Evolutionary conservation across 2,329 filamentous ascomycete species (phyloP).

Genomic region (Pseudogymnoascus sp.): DNA sequence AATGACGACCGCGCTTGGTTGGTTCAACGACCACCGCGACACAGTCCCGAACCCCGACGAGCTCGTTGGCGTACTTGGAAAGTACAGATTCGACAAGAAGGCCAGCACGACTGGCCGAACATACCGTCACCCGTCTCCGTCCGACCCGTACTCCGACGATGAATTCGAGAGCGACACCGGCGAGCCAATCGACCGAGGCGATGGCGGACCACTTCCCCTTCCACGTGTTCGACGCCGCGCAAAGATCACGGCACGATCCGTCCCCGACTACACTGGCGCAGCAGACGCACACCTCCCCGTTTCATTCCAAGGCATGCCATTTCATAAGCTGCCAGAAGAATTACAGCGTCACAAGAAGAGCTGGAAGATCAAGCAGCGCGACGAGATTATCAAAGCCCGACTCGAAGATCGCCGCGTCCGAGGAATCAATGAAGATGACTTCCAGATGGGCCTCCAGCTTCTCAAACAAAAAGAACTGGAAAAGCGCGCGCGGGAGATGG

Average conservation of each 20-base stretch:
- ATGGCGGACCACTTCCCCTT: not conserved
- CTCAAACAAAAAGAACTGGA: not conserved
- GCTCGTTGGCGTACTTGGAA: not conserved
- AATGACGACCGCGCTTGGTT: not conserved
- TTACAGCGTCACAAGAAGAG: not conserved
- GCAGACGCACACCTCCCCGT: not conserved
- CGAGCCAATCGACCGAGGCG: not conserved
- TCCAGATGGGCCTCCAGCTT: not conserved
- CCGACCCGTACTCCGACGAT: not conserved
- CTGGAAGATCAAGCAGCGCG: slow-evolving; percentile 1
- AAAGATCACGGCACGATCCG: not conserved
- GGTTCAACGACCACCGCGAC: not conserved
- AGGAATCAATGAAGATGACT: not conserved
- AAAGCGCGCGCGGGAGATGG: not conserved
- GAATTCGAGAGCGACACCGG: slow-evolving; percentile 5
- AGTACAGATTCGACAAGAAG: not conserved
- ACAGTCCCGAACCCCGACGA: not conserved
- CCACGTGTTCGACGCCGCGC: not conserved
- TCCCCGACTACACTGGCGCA: not conserved
- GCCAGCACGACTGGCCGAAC: not conserved
- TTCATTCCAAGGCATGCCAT: not conserved
- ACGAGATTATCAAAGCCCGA: not conserved
- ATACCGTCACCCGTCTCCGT: not conserved
- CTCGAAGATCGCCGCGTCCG: not conserved
- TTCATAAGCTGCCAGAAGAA: not conserved